A percentile compares a stretch with the other conserved stretches of the same genome.
Conservation (phyloP, 2,329 filamentous ascomycete species). For the Grosmannia penicillata region DNA sequence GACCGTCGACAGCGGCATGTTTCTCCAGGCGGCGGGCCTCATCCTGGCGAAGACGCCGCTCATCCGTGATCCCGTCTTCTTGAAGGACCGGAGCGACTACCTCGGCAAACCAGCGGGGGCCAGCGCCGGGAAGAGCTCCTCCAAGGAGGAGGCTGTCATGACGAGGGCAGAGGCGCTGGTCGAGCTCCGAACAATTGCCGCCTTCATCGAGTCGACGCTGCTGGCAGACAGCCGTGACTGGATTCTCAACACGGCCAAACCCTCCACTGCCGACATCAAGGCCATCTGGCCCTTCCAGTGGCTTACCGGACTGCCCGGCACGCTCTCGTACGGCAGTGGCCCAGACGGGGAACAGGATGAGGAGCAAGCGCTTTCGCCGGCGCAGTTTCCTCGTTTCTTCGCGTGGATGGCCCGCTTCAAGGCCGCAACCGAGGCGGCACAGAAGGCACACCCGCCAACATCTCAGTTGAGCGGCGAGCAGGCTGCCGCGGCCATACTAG, state of each 20-base stretch:
- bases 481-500: conserved; percentile 31
- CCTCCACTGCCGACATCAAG: conserved; percentile 53
- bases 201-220: conserved; percentile 44
- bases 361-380: conserved; percentile 25
- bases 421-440: conserved; percentile 26
- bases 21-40: conserved; percentile 33
- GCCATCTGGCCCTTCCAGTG: conserved; percentile 55
- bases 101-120: conserved; percentile 6
- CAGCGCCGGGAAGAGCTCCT: neutral
- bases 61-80: conserved; percentile 42
- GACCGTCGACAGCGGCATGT: conserved; percentile 42
- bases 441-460: conserved; percentile 13
- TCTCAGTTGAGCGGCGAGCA: conserved; percentile 33
- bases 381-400: conserved; percentile 43
- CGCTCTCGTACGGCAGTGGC: conserved; percentile 25
- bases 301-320: conserved; percentile 39
- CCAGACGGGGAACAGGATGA: neutral
- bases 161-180: conserved; percentile 42
- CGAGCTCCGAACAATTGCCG: conserved; percentile 37
- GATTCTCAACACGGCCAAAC: conserved; percentile 36
- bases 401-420: conserved; percentile 52
- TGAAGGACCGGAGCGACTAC: conserved; percentile 37
- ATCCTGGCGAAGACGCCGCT: conserved; percentile 41
- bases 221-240: conserved; percentile 52
- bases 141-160: conserved; percentile 8